Percentiles rank a stretch among this genome's conserved stretches.
These are phyloP conservation scores for Vigna angularis DNA, from an alignment of 306 rosid genomes.

Conservation along the genomic window DNA sequence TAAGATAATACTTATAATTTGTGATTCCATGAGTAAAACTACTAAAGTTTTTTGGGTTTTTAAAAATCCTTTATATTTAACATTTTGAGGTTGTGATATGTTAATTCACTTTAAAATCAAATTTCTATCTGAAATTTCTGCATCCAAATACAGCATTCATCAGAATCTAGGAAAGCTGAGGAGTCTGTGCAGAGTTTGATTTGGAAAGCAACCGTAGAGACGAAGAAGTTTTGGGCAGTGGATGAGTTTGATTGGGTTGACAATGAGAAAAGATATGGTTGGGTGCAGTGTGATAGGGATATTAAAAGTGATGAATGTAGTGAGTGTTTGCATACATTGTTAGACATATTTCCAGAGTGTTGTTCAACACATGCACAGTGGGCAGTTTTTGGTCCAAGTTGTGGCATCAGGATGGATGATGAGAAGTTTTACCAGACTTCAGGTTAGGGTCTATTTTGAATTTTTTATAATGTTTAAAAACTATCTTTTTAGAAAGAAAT, in stretches of 20 bases:
- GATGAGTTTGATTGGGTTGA: slow-evolving; percentile 15
- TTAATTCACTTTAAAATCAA: neutral
- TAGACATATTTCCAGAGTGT: slow-evolving; percentile 12
- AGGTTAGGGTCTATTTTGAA: neutral
- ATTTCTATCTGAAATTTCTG: neutral
- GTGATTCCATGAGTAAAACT: too few species aligned
- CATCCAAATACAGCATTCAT: neutral
- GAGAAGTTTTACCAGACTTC: slow-evolving; percentile 20
- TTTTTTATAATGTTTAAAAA: too few species aligned
- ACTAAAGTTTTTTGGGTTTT: too few species aligned
- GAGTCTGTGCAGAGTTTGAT: slow-evolving; percentile 16
- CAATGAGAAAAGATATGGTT: slow-evolving; percentile 26
- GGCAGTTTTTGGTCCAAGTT: slow-evolving; percentile 27
- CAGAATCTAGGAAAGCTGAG: neutral
- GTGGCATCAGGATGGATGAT: slow-evolving; percentile 35
- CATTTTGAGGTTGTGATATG: too few species aligned
- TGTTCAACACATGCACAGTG: slow-evolving; percentile 23
- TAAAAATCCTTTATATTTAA: too few species aligned
- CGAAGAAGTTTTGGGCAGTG: neutral
- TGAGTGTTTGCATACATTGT: slow-evolving; percentile 24
- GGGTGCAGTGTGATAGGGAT: slow-evolving; percentile 42
- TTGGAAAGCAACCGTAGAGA: neutral
- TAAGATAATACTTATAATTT: too few species aligned
- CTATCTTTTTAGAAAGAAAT: too few species aligned
- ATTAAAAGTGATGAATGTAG: slow-evolving; percentile 7